Evolutionary conservation across 768 basidiomycete genomes (phyloP).

Genomic region (Pleurotus salmoneostramineus): DNA sequence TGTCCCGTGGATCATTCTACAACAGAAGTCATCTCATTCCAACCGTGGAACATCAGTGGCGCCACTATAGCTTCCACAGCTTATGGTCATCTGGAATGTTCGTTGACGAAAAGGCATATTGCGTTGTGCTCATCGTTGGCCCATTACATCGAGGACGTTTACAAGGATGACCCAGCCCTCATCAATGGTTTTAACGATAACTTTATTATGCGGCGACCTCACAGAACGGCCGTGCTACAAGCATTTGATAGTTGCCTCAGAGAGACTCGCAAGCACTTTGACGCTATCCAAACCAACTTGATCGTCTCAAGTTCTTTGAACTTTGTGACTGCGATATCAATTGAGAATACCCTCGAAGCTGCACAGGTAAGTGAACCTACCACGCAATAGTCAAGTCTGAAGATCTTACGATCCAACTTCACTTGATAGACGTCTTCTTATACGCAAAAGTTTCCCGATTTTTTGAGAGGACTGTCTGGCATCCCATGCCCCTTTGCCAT

Average conservation of each 20-base stretch:
- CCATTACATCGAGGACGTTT: constrained; percentile 1
- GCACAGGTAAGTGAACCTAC: background rate
- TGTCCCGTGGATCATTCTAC: constrained; percentile 1
- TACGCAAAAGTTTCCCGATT: background rate
- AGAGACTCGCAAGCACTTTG: background rate
- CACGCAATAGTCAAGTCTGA: background rate
- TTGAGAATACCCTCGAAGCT: background rate
- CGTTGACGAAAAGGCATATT: background rate
- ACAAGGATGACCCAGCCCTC: background rate
- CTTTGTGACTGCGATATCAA: background rate
- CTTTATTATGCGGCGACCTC: background rate
- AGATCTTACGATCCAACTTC: background rate
- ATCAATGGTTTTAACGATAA: background rate
- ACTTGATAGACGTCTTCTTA: background rate
- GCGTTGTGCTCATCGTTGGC: background rate
- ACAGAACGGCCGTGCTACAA: background rate
- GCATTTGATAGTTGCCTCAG: background rate
- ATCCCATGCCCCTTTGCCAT: background rate
- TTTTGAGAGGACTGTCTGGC: background rate
- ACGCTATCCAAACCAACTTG: background rate
- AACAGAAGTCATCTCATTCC: background rate
- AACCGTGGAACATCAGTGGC: background rate
- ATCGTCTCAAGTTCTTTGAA: constrained; percentile 1
- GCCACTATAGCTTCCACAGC: background rate
- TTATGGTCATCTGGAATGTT: background rate